A percentile compares a stretch with the other conserved stretches of the same genome.
Evolutionary conservation across 2,329 filamentous ascomycete species (phyloP).

Genomic region (Botrytis squamosa): DNA sequence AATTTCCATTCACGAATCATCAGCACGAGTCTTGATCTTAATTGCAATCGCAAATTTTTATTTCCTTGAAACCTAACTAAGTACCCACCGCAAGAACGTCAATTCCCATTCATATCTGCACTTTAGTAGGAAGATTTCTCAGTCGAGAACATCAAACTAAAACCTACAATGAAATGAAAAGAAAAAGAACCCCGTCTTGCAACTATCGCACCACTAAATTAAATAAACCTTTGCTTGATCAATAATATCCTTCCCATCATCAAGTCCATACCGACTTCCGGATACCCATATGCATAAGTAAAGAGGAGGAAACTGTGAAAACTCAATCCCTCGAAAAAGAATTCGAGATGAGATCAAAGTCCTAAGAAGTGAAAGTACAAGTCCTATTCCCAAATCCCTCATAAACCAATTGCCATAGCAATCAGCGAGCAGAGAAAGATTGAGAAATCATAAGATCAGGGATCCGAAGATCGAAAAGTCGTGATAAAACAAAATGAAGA

Average conservation of each 20-base stretch:
- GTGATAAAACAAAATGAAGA: constrained; percentile 29
- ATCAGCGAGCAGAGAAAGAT: background rate
- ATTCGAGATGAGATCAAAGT: constrained; percentile 18
- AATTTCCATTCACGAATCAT: background rate
- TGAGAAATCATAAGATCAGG: constrained; percentile 18
- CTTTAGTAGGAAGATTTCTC: background rate
- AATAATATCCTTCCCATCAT: background rate
- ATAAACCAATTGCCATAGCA: background rate
- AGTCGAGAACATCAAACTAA: background rate
- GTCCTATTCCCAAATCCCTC: constrained; percentile 20
- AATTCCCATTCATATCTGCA: background rate
- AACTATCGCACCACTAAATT: background rate
- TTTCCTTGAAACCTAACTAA: background rate
- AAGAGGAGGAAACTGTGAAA: constrained; percentile 1
- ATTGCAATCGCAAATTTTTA: background rate
- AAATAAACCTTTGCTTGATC: background rate
- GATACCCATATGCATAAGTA: background rate
- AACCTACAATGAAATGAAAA: background rate
- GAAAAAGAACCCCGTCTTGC: background rate
- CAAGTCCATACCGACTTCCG: constrained; percentile 9
- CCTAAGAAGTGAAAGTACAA: constrained; percentile 30
- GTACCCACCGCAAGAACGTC: background rate
- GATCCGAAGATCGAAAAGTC: constrained; percentile 26
- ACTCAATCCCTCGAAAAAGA: background rate
- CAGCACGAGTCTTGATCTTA: no score